Evolutionary conservation across 1,284 basidiomycete genomes (phyloP), one percentile per base, ranked within the genome.

Genomic region (Sanghuangporus sanghuang): DNA sequence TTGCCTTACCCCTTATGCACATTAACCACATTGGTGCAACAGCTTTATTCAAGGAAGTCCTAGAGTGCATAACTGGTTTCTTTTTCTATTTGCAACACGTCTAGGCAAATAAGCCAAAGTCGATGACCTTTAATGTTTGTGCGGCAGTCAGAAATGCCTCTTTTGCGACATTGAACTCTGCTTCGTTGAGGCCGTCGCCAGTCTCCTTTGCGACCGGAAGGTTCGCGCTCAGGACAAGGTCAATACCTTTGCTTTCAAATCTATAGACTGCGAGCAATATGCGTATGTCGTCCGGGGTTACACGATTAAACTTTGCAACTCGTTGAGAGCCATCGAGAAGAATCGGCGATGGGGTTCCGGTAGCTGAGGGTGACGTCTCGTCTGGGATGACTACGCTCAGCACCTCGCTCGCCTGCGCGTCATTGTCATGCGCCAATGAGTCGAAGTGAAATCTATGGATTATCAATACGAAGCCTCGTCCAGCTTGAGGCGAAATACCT

Each of bases 371-470:
- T 35, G 63, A 27, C 1, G 63, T 58, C 60, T 50, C 71, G 72
- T 59, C 65, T 48, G 35, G 71, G 62, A 55, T 66, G 16, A 55
- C 72, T 60, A 89, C 73, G 32, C 75, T 72, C 32, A 79, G 67
- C 18, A 92, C 79, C 8, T 74, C 72, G 11, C 81, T 75, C 11
- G 78, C 78, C 53, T 76, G 71, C 0, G 96, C 93, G 35, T 84
- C 81, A 73, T 98, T 98, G 78, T 99, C 96, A 72, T 98, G 87
- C 11, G 95, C 96, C 48, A 98, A 76, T 0, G 95, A 90, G 65
- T 87, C 82, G 69, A 98, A 99, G 77, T 98, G 96, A 72, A 89
- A 96, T 74, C 96, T 93, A 71, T 18, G 57, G 12, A 60, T 78
- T 65, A n/a, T 56, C 64, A 49, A 49, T 46, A 58, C 56, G 62